Evolutionary conservation across 2,329 filamentous ascomycete genomes (phyloP).

Genomic region (Sordariomycetes sp.): DNA sequence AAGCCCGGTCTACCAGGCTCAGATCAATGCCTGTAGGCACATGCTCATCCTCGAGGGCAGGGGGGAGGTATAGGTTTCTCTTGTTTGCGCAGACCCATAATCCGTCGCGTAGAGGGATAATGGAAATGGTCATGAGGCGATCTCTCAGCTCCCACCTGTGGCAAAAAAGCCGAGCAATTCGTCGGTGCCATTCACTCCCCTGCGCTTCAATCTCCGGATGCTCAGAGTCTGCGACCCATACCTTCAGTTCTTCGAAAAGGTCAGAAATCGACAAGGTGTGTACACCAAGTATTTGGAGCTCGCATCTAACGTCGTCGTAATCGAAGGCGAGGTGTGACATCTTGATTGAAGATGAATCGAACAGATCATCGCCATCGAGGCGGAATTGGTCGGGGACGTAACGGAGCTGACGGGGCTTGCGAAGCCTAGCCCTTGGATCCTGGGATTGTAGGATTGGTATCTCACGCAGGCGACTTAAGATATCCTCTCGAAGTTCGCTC

Average conservation of each 20-base stretch:
- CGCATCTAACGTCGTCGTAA: background rate
- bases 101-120: background rate
- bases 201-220: background rate
- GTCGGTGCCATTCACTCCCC: background rate
- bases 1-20: background rate
- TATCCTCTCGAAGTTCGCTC: background rate
- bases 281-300: background rate
- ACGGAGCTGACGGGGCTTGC: background rate
- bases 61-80: background rate
- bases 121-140: background rate
- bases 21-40: background rate
- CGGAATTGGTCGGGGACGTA: background rate
- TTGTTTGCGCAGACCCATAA: background rate
- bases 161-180: background rate
- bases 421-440: too few species aligned
- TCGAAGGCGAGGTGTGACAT: conserved; percentile 1
- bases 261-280: background rate
- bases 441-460: too few species aligned
- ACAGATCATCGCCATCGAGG: background rate
- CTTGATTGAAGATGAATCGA: background rate
- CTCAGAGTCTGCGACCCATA: background rate
- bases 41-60: background rate
- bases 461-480: too few species aligned
- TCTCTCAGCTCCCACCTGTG: background rate
- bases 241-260: background rate